These are phyloP conservation scores for Chamaenerion angustifolium DNA, from an alignment of 345 rosid genomes.

Conservation along the genomic window DNA sequence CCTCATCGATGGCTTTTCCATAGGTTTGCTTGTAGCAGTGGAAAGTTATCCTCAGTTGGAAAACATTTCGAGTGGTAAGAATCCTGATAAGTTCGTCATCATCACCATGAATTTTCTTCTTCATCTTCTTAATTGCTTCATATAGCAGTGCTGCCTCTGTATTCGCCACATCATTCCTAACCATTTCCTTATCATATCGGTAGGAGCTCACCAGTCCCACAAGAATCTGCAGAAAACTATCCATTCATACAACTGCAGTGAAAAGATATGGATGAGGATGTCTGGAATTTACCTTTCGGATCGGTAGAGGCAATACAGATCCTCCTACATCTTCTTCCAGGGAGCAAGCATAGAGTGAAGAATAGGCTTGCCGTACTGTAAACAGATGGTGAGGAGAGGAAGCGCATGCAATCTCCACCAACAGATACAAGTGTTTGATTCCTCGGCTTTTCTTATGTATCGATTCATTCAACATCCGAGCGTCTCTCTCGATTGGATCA, in stretches of 20 bases:
- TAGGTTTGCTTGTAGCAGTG: conserved; percentile 33
- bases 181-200: conserved; percentile 59
- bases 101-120: conserved; percentile 16
- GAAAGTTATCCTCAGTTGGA: conserved; percentile 66
- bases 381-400: conserved; percentile 57
- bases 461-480: conserved; percentile 47
- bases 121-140: conserved; percentile 43
- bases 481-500: conserved; percentile 83
- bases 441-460: conserved; percentile 28
- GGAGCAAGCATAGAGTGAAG: conserved; percentile 43
- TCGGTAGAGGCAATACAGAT: conserved; percentile 16
- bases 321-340: conserved; percentile 68
- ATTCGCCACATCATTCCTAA: conserved; percentile 37
- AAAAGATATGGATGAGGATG: too few species aligned
- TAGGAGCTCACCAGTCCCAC: conserved; percentile 54
- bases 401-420: conserved; percentile 73
- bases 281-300: conserved; percentile 51
- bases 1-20: conserved; percentile 51
- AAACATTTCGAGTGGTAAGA: conserved; percentile 53
- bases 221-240: conserved; percentile 32
- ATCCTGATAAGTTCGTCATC: conserved; percentile 47
- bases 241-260: too few species aligned
- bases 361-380: conserved; percentile 63
- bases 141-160: conserved; percentile 47
- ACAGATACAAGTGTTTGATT: conserved; percentile 32